Evolutionary conservation across 352 stramenopile genomes (phyloP).

Genomic region (Globisporangium emineosum): DNA sequence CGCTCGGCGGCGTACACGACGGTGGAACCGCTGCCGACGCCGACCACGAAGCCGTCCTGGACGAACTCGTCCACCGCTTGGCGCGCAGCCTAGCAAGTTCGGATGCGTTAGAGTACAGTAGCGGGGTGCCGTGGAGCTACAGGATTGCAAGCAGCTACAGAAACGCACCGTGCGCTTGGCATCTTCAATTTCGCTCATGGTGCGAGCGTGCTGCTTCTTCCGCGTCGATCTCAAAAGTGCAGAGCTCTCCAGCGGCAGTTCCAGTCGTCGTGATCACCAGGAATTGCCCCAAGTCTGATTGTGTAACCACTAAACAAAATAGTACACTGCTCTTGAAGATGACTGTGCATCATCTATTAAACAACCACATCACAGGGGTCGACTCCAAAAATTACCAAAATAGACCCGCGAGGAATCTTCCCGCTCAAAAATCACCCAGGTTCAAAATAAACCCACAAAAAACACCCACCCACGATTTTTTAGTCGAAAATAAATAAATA

Average conservation of each 20-base stretch:
- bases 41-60: conserved; percentile 94
- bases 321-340: not conserved
- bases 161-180: conserved; percentile 63
- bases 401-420: not conserved
- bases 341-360: not conserved
- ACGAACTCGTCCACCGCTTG: conserved; percentile 93
- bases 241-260: not conserved
- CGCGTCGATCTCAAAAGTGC: conserved; percentile 1
- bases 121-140: not conserved
- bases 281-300: not conserved
- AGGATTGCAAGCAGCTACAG: not conserved
- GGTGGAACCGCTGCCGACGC: conserved; percentile 97
- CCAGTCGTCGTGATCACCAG: not conserved
- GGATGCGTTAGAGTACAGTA: not conserved
- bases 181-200: conserved; percentile 59
- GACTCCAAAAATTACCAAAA: too few species aligned
- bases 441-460: not conserved
- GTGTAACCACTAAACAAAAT: not conserved
- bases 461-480: not conserved
- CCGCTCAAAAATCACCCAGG: not conserved
- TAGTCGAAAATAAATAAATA: not conserved
- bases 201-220: not conserved
- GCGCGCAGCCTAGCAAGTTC: conserved; percentile 50
- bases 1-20: conserved; percentile 97
- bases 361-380: not conserved